Percentiles rank a stretch among this genome's conserved stretches.
Conservation (phyloP, 805 yeast genomes). For the Groenewaldozyma salmanticensis region DNA sequence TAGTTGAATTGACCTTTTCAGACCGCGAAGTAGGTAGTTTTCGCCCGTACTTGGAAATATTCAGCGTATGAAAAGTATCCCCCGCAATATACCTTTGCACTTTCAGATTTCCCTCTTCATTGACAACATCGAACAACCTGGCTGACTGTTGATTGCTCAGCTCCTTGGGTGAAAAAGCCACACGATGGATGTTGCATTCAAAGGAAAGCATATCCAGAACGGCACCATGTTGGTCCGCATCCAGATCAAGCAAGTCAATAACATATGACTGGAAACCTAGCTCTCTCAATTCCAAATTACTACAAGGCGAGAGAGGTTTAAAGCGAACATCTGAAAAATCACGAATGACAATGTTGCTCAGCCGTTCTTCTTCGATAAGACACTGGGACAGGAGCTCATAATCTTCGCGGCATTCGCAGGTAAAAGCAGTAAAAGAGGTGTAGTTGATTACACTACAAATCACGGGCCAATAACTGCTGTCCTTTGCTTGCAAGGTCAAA, state of each 20-base stretch:
- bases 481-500: constrained; percentile 47
- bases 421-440: constrained; percentile 50
- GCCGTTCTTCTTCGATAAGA: constrained; percentile 31
- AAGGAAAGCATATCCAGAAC: constrained; percentile 64
- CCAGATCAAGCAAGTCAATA: constrained; percentile 64
- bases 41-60: constrained; percentile 55
- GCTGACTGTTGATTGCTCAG: constrained; percentile 34
- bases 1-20: background rate
- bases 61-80: constrained; percentile 39
- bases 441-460: constrained; percentile 49
- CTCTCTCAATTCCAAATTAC: constrained; percentile 25
- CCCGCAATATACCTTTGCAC: constrained; percentile 56
- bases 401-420: constrained; percentile 45
- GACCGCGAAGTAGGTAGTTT: constrained; percentile 37
- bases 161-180: constrained; percentile 54
- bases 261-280: constrained; percentile 77
- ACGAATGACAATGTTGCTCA: constrained; percentile 46
- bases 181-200: constrained; percentile 36
- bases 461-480: constrained; percentile 41
- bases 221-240: constrained; percentile 32
- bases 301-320: constrained; percentile 15
- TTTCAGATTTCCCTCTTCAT: constrained; percentile 31
- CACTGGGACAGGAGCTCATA: constrained; percentile 37
- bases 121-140: background rate
- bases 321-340: constrained; percentile 17